Evolutionary conservation across 2,329 filamentous ascomycete genomes (phyloP).

Genomic region (Cladophialophora carrionii): DNA sequence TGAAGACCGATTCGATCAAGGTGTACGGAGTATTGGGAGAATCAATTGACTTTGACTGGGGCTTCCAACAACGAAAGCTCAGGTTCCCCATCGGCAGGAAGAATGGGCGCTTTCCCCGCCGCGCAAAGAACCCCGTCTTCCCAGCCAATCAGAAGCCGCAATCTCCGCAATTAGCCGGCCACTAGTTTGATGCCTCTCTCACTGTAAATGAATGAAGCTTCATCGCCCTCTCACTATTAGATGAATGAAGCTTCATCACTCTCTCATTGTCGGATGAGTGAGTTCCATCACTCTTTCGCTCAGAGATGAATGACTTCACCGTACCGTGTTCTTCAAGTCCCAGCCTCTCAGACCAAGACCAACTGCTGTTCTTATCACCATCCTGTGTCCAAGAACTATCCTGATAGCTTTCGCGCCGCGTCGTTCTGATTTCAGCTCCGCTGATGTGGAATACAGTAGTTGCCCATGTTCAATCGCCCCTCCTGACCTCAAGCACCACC

Average conservation of each 20-base stretch:
- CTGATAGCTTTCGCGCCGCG: background rate
- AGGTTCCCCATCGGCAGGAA: background rate
- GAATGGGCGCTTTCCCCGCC: background rate
- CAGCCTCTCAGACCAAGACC: background rate
- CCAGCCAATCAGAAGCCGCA: constrained; percentile 2
- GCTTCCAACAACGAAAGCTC: background rate
- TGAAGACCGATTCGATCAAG: background rate
- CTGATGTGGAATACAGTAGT: background rate
- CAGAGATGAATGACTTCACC: no score
- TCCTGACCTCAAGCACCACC: background rate
- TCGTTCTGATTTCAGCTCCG: background rate
- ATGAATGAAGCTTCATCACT: no score
- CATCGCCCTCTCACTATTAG: no score
- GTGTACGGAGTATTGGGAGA: background rate
- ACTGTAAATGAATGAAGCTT: no score
- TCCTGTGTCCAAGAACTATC: background rate
- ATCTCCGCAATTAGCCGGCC: constrained; percentile 4
- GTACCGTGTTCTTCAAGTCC: background rate
- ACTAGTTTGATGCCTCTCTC: background rate
- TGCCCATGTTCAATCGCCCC: background rate
- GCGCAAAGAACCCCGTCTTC: background rate
- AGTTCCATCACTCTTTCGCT: no score
- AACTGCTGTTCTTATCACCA: background rate
- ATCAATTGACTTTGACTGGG: background rate
- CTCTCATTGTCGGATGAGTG: no score